Evolutionary conservation across 2,329 filamentous ascomycete genomes (phyloP), one percentile per base, ranked within the genome.

Genomic region (Pseudocercospora vitis): DNA sequence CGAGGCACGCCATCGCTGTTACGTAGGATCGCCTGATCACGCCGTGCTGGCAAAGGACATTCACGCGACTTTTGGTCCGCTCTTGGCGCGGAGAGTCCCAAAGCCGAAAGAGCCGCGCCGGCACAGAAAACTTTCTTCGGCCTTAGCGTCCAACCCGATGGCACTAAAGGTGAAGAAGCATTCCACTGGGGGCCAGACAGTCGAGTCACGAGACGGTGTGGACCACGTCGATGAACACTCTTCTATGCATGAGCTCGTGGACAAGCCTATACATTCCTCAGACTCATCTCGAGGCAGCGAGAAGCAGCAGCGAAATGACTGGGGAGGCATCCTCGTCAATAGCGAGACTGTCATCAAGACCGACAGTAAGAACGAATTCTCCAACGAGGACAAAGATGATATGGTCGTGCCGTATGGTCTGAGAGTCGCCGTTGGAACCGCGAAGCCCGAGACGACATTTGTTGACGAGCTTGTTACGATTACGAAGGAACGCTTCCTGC

Each of bases 21-120:
- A 75, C 52, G 66, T 68, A 12, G 71, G 71, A 24, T 76, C 74
- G 33, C 72, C 73, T 1, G 75, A 78, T 57, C 75, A 78, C 50
- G 69, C 69, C 11, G 68, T 75, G 8, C 63, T 79, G 19, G 71
- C 70, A 3, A 71, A 71, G 11, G 70, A 72, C 35, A 76, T 78
- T 45, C 74, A 77, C 53, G 70, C 72, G 33, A 74, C 78, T 26
- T 78, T 79, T 53, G 70, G 69, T 44, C 67, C 71, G 5, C 65
- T 76, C 3, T 64, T 75, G 11, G 60, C 66, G 7, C 45, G 35
- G 12, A 59, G 64, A 23, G 50, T 61, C 18, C 39, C 53, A 18
- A 57, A 51, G 37, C 50, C 54, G 7, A 35, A 46, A 26, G 53
- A 48, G 35, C 39, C 45, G 23, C 46, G 51, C 11, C 48, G 51